Conservation (phyloP, 2,329 filamentous ascomycete genomes). For the Microsporum canis region DNA sequence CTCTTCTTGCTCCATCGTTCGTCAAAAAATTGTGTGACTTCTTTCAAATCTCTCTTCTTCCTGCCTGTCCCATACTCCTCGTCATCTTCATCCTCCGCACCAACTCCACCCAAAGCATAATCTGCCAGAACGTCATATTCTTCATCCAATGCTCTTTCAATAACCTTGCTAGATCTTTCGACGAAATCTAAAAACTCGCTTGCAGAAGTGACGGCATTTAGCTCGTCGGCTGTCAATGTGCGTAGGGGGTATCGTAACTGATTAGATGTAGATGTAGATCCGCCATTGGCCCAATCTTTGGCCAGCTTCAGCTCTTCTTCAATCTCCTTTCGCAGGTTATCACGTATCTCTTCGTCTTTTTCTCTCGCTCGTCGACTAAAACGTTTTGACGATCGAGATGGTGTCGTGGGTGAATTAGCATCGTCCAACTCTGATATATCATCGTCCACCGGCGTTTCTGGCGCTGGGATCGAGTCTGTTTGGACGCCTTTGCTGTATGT, state of each 20-base stretch:
- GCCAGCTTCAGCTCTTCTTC: constrained; percentile 79
- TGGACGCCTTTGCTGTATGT: constrained; percentile 97
- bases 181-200: constrained; percentile 92
- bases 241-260: constrained; percentile 60
- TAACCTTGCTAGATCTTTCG: constrained; percentile 90
- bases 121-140: constrained; percentile 94
- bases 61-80: constrained; percentile 41
- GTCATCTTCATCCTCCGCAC: constrained; percentile 68
- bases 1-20: constrained; percentile 94
- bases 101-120: constrained; percentile 67
- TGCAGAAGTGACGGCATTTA: constrained; percentile 80
- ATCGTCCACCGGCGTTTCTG: constrained; percentile 42
- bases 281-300: constrained; percentile 35
- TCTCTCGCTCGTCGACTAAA: constrained; percentile 68
- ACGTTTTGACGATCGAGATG: constrained; percentile 52
- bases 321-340: constrained; percentile 75
- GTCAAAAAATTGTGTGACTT: constrained; percentile 87
- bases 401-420: constrained; percentile 44
- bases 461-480: constrained; percentile 59
- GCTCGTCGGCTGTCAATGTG: constrained; percentile 69
- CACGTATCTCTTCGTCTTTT: constrained; percentile 76
- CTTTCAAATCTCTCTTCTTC: constrained; percentile 46
- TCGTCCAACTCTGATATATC: constrained; percentile 51
- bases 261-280: constrained; percentile 33
- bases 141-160: constrained; percentile 87